These are phyloP conservation scores for Sporothrix pallida DNA, from an alignment of 2,329 filamentous ascomycete species.

Conservation along the genomic window DNA sequence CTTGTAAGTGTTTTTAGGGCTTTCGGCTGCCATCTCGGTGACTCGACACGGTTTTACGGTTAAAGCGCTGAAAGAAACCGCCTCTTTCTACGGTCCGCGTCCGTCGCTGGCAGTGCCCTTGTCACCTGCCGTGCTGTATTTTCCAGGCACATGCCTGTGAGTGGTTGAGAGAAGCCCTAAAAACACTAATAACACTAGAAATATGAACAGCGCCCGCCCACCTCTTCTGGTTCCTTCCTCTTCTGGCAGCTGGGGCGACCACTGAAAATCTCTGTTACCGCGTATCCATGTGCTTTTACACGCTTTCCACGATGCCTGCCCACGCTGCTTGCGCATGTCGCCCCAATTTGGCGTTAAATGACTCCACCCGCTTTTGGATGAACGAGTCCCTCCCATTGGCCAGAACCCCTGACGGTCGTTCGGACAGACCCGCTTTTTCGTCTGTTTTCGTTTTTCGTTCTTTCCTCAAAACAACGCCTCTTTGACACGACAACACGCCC, in stretches of 20 bases:
- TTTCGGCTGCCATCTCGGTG: not conserved
- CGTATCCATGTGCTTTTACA: no score
- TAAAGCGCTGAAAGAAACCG: no score
- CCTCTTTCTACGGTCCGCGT: no score
- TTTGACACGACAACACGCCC: not conserved
- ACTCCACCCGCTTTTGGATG: conserved; percentile 1
- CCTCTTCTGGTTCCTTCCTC: no score
- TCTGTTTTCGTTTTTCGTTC: not conserved
- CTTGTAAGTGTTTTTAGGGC: not conserved
- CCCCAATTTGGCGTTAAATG: conserved; percentile 15
- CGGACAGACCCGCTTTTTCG: not conserved
- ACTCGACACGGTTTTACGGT: not conserved
- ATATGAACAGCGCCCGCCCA: not conserved
- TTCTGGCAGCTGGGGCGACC: not conserved
- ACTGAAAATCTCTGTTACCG: not conserved
- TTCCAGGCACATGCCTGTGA: conserved; percentile 12
- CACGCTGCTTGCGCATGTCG: not conserved
- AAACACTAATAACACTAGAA: not conserved
- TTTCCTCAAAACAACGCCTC: conserved; percentile 25
- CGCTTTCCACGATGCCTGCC: no score
- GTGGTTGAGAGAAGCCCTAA: not conserved
- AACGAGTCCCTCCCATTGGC: not conserved
- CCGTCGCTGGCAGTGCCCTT: not conserved
- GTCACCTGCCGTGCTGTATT: not conserved
- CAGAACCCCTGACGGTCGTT: not conserved